Evolutionary conservation across 176 grass and related monocot genomes (phyloP), one percentile per base, ranked within the genome.

Genomic region (Oryza meridionalis): DNA sequence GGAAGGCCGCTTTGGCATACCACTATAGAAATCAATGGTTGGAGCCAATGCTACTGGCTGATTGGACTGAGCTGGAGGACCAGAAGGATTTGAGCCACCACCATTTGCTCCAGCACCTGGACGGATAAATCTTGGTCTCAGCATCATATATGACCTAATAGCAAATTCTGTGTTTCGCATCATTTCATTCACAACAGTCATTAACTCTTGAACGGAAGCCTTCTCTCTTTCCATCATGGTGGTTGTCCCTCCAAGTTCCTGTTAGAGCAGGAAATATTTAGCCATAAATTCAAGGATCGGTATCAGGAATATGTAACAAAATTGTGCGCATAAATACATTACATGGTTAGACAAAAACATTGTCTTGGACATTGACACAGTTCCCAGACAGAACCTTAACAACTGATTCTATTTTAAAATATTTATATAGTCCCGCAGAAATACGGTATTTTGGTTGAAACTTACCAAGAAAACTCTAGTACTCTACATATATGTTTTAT

Each of bases 171-270:
- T 96, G 55, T 86, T 90, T 84, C 93, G 88, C 85, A 99, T 99
- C 85, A 94, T 90, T 87, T 96, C 90, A 67, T 96, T 99, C 31
- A 90, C 86, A 74, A 76, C 77, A 67, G 76, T 74, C 86, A 87
- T 86, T 59, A 99, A 83, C 59, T 93, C 91, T 90, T 98, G 93
- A 65, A 96, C 70, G 14, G 89, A 94, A 70, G 80, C 80, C 71
- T 86, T 99, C 83, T 99, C 93, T 75, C 93, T 95, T 84, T 99
- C 96, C 85, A 99, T 99, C 61, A 90, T 66, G 47, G 89, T 90
- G 33, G 88, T 92, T 50, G 89, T 99, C 10, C 89, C 88, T 75
- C 89, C 88, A 38, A 99, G 91, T 71, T 99, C 96, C 96, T 92
- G 63, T 55, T 35, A 81, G 72, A 85, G 35, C 74, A 76, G 12